Evolutionary conservation across 2,329 filamentous ascomycete species (phyloP), one percentile per base, ranked within the genome.

Genomic region (Fusarium sp.): DNA sequence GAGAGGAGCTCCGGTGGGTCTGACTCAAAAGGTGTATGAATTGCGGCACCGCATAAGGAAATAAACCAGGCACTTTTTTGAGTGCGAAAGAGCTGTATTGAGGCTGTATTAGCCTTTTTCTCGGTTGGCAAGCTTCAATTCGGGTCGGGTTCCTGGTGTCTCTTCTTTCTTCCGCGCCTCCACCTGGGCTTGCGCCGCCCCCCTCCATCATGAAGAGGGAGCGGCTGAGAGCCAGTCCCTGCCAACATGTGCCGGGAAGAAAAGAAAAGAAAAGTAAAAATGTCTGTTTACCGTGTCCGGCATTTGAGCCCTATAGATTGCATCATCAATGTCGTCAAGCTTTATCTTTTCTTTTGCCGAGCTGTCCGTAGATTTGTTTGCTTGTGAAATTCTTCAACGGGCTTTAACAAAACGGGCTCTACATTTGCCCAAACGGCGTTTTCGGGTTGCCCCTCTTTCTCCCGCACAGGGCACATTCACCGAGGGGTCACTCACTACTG

Each of bases 401-500:
- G 40, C 40, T 43, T 43, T 43, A 22, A 43, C 40, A 43, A 27
- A 43, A 43, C 37, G 37, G 37, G 45, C 35, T 8, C 27, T 59
- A 12, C 43, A 47, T 47, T 50, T 25, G 30, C 30, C 30, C 45
- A 25, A 50, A 27, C 45, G 45, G 22, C 45, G 45, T 50, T 50
- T 27, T 15, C 15, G 38, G 43, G 6, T 15, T 15, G 12, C 43
- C 43, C 43, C 43, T 27, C 43, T 30, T 22, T 25, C 58, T 66
- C 37, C 47, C 52, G 69, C 58, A 70, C 69, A 67, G 70, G 63
- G 45, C 59, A 62, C 60, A 57, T 56, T 56, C 33, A 56, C 32
- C 43, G 17, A 59, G 33, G 3, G 30, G 22, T 22, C 22, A 22
- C 22, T 22, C 22, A 22, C 22, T 22, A 22, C 22, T 22, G 22